phyloP scores from a whole-genome alignment of 768 basidiomycete species.

The Sistotremastrum niveocremeum region DNA sequence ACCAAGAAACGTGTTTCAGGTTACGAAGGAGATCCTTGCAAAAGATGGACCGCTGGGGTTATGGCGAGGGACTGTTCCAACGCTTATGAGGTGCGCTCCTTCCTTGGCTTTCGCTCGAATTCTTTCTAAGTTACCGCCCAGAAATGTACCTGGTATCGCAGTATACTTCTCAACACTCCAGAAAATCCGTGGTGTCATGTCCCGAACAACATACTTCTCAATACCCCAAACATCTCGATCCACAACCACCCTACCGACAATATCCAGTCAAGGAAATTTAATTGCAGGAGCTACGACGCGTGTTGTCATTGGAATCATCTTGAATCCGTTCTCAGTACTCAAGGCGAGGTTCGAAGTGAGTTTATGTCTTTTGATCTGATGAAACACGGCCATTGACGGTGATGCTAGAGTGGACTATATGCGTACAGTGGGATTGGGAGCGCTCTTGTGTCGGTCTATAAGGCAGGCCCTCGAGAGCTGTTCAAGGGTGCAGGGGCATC shows the following conservation, averaged over 20 bases:
- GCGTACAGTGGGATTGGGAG: slow-evolving; percentile 47
- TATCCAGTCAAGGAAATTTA: slow-evolving; percentile 71
- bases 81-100: slow-evolving; percentile 48
- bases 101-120: neutral
- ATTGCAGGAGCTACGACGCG: slow-evolving; percentile 76
- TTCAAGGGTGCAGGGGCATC: slow-evolving; percentile 80
- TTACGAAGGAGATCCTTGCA: slow-evolving; percentile 42
- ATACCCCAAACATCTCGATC: slow-evolving; percentile 15
- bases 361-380: neutral
- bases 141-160: slow-evolving; percentile 89
- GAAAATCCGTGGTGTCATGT: slow-evolving; percentile 65
- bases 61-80: slow-evolving; percentile 82
- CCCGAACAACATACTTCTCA: slow-evolving; percentile 59
- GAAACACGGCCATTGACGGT: too few species aligned
- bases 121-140: slow-evolving; percentile 16
- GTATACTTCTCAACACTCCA: slow-evolving; percentile 83
- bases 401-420: slow-evolving; percentile 57
- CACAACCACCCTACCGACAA: slow-evolving; percentile 49
- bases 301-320: slow-evolving; percentile 62
- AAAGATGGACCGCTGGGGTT: slow-evolving; percentile 56
- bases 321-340: slow-evolving; percentile 85
- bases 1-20: slow-evolving; percentile 31
- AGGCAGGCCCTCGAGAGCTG: slow-evolving; percentile 67
- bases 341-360: slow-evolving; percentile 87
- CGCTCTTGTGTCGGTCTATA: slow-evolving; percentile 45